Evolutionary conservation across 2,329 filamentous ascomycete species (phyloP), one percentile per base, ranked within the genome.

Genomic region (Karstenula rhodostoma): DNA sequence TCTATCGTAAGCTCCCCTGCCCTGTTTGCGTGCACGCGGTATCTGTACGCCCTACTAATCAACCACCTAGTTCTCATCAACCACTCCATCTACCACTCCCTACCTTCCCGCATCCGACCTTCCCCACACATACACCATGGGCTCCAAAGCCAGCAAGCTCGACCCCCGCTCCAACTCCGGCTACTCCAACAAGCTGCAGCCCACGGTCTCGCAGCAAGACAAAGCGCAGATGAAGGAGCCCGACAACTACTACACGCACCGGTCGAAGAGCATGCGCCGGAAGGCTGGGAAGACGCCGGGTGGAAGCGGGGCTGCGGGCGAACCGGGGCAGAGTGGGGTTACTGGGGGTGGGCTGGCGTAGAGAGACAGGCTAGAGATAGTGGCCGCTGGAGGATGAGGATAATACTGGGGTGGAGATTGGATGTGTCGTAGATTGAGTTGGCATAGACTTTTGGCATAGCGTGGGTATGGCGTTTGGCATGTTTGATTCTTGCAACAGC

Each of bases 191-290:
- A 72, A 72, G 53, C 59, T 73, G n/a, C 69, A 73, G 56, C 67
- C 68, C 8, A 65, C 64, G n/a, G 57, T 58, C 23, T 56, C 68
- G 4, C 69, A 68, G 43, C 60, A 65, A 17, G 74, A 76, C 50
- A 76, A 75, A 42, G 73, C 60, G n/a, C 66, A 76, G 51, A 74
- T 76, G 73, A 71, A 73, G 60, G 74, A 76, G 43, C 74, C 74
- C 2, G 50, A 58, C 13, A 75, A 75, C 40, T 76, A 76, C 63
- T 76, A 76, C 61, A 60, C 68, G 40, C 67, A 70, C 37, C 67
- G 74, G 2, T 75, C 72, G 37, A 75, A 75, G 66, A 73, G 69
- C 27, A 73, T 74, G 71, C 61, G 73, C 7, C 58, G 67, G 54
- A 76, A 76, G 64, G 73, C 73, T 9, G 71, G 67, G n/a, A 68